Base-by-base conservation (phyloP, 441 rosid species). In the Gossypium armourianum region DNA sequence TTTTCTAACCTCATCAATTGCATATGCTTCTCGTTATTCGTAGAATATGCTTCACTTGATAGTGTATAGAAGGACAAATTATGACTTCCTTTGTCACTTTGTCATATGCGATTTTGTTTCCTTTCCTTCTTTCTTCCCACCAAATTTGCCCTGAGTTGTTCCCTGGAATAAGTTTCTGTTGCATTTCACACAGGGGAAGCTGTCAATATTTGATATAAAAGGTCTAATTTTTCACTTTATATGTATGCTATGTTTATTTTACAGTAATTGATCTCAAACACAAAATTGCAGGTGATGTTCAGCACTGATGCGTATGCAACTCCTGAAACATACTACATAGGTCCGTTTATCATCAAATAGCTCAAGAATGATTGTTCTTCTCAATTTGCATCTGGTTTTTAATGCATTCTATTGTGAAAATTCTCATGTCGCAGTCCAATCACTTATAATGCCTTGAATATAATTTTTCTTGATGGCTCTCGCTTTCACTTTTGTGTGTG, bases 301-400 rank as follows among this genome's bases (percentile, higher is more conserved):
- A 94, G 97, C 82, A 92, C 88, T 4, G 98, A 94, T 84, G 98
- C 93, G 16, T 87, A 83, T 86, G 98, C 96, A 21, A 85, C 83
- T 80, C 98, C 97, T 47, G 97, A 94, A 79, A 86, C 94, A 68
- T 80, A 85, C 85, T 94, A 83, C 82, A 77, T 92, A 82, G 98
- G 98, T 94, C 24, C 47, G 88, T 83, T 32, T 50, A 50, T 50
- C 43, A 52, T 26, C 28, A 7, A 52, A 67, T 53, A 67, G 26
- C 49, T 26, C 7, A n/a, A 47, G 1, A 64, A 57, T 43, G 24
- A 16, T 36, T 1, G 13, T 57, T 2, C 23, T 40, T 21, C 64
- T 20, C 36, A 10, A 23, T 23, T 47, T 70, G 58, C 47, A 43
- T 70, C 21, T 29, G 17, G 2, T 16, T 16, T 26, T 4, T 19